Conservation (phyloP, 805 yeast genomes). For the Candida oleophila region DNA sequence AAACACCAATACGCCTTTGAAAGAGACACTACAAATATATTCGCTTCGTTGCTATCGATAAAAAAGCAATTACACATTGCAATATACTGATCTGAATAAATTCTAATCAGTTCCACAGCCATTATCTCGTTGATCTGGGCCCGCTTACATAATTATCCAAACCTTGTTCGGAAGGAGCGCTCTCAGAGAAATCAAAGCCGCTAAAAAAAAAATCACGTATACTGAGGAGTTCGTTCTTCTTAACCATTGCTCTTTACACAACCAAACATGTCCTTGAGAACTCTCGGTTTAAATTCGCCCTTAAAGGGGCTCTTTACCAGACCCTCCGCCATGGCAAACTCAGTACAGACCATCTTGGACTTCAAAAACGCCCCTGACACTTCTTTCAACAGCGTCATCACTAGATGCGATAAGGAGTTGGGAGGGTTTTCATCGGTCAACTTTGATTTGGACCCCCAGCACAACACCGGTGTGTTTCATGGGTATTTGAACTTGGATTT, state of each 20-base stretch:
- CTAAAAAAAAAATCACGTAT: too few species aligned
- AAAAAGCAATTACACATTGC: too few species aligned
- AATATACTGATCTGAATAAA: too few species aligned
- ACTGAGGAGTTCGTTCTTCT: too few species aligned
- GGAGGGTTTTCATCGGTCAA: slow-evolving; percentile 76
- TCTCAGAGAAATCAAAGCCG: background rate
- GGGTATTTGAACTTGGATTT: slow-evolving; percentile 71
- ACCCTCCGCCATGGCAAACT: slow-evolving; percentile 24
- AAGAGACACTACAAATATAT: too few species aligned
- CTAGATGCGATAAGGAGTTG: slow-evolving; percentile 70
- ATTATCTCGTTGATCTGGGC: background rate
- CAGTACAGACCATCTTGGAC: slow-evolving; percentile 50
- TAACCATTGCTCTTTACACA: too few species aligned
- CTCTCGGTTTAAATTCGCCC: slow-evolving; percentile 37
- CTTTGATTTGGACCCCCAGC: slow-evolving; percentile 39
- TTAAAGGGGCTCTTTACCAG: slow-evolving; percentile 35
- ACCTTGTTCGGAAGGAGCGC: background rate
- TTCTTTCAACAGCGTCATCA: slow-evolving; percentile 46
- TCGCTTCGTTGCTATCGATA: too few species aligned
- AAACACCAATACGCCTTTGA: too few species aligned
- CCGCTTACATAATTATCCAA: background rate
- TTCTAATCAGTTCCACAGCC: background rate
- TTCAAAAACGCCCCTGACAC: slow-evolving; percentile 52
- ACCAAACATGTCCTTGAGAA: slow-evolving; percentile 38
- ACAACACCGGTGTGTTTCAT: slow-evolving; percentile 37